Percentiles rank a stretch among this genome's conserved stretches.
phyloP scores from a whole-genome alignment of 116 monocot genomes.

The Dioscorea cayenensis region DNA sequence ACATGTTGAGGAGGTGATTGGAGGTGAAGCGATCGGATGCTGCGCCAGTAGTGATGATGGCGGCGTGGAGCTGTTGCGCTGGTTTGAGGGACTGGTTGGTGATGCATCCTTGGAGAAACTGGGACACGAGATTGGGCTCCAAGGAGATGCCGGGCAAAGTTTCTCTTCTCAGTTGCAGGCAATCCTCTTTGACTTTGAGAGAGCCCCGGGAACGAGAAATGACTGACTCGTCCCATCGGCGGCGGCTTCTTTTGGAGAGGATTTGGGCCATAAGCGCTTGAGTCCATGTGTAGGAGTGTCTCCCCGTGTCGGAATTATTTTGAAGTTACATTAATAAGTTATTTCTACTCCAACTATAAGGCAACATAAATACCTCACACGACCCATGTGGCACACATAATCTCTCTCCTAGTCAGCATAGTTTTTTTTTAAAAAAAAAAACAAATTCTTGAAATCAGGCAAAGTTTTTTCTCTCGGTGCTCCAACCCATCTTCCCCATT shows the following conservation, averaged over 20 bases:
- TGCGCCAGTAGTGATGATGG: constrained; percentile 50
- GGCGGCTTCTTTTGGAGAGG: neutral
- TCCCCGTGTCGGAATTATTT: no score
- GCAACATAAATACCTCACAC: no score
- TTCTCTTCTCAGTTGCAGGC: neutral
- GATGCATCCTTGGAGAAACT: constrained; percentile 33
- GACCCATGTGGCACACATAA: no score
- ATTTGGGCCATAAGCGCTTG: neutral
- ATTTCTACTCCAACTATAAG: no score
- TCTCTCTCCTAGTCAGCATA: no score
- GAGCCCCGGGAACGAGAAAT: constrained; percentile 15
- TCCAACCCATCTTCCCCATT: no score
- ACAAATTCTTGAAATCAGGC: no score
- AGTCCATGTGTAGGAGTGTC: no score
- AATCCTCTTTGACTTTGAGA: constrained; percentile 8
- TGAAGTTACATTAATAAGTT: no score
- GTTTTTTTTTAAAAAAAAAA: no score
- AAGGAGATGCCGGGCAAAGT: constrained; percentile 19
- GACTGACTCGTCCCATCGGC: constrained; percentile 9
- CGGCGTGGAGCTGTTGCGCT: constrained; percentile 40
- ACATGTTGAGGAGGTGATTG: constrained; percentile 68
- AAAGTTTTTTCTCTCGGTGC: no score
- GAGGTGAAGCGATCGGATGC: constrained; percentile 53
- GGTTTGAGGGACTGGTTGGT: constrained; percentile 12
- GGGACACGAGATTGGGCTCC: constrained; percentile 39